Evolutionary conservation across 169 alveolate species (phyloP).

Genomic region (Plasmodium coatneyi): DNA sequence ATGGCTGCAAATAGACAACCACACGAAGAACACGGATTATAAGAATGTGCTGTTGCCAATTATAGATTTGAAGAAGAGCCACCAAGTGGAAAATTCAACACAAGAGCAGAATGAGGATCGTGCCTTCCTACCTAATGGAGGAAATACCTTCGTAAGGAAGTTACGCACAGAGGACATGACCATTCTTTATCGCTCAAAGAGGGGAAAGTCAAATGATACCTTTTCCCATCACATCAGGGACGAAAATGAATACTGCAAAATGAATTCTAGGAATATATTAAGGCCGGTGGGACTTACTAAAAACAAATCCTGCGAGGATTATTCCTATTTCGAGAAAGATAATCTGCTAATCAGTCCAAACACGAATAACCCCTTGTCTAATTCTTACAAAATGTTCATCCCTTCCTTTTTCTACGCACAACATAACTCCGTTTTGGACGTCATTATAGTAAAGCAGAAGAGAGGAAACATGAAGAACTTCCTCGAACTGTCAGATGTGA

Average conservation of each 20-base stretch:
- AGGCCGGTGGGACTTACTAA: not conserved
- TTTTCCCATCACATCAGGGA: not conserved
- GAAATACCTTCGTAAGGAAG: not conserved
- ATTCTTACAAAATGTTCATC: conserved; percentile 42
- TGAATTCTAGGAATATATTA: conserved; percentile 12
- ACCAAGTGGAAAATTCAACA: not conserved
- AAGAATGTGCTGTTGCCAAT: conserved; percentile 68
- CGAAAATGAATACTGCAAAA: conserved; percentile 28
- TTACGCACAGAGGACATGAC: not conserved
- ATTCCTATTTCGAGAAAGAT: conserved; percentile 29
- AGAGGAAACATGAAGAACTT: conserved; percentile 76
- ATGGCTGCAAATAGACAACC: conserved; percentile 75
- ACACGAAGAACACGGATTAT: conserved; percentile 67
- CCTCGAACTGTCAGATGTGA: conserved; percentile 61
- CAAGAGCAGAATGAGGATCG: not conserved
- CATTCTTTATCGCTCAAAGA: not conserved
- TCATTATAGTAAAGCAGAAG: conserved; percentile 32
- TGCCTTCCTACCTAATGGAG: not conserved
- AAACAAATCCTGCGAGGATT: not conserved
- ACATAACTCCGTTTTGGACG: conserved; percentile 36
- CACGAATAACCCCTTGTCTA: conserved; percentile 38
- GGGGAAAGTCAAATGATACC: not conserved
- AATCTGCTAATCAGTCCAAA: conserved; percentile 25
- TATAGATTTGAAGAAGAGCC: conserved; percentile 23
- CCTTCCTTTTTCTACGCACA: conserved; percentile 52